phyloP scores from a whole-genome alignment of 1,139 yeast species.

The Candida labiduridarum region DNA sequence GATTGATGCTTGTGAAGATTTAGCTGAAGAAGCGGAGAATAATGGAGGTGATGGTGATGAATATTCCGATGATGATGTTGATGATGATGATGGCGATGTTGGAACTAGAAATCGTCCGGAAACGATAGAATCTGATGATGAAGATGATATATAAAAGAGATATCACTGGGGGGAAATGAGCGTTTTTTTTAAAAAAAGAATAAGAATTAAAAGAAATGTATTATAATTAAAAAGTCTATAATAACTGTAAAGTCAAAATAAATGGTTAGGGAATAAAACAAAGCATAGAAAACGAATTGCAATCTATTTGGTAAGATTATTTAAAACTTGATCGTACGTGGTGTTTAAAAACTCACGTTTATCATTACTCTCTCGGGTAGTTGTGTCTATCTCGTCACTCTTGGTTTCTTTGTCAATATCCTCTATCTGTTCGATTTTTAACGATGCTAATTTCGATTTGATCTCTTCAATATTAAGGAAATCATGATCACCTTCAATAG shows the following conservation, averaged over 20 bases:
- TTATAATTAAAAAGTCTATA: conserved; percentile 5
- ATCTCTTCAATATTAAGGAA: conserved; percentile 22
- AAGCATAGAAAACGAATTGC: not conserved
- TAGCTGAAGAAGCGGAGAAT: conserved; percentile 63
- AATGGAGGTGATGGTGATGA: conserved; percentile 27
- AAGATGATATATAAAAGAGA: conserved; percentile 22
- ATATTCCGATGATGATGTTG: conserved; percentile 43
- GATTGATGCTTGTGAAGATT: conserved; percentile 98
- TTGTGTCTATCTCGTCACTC: conserved; percentile 9
- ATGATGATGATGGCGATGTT: conserved; percentile 12
- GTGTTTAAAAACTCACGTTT: conserved; percentile 29
- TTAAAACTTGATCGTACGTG: conserved; percentile 55
- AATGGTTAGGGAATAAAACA: not conserved
- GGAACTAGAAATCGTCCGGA: conserved; percentile 19
- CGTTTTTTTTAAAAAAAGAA: not conserved
- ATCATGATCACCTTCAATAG: conserved; percentile 13
- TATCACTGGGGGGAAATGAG: too few species aligned
- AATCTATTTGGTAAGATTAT: conserved; percentile 25
- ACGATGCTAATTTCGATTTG: conserved; percentile 20
- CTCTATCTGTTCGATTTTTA: conserved; percentile 13
- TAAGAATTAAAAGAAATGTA: conserved; percentile 3
- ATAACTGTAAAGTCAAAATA: not conserved
- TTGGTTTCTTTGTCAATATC: conserved; percentile 6
- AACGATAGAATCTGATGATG: conserved; percentile 33
- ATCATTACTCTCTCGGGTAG: conserved; percentile 1